Conservation (phyloP, 805 yeast species). For the Kodamaea kaohsiungensis region DNA sequence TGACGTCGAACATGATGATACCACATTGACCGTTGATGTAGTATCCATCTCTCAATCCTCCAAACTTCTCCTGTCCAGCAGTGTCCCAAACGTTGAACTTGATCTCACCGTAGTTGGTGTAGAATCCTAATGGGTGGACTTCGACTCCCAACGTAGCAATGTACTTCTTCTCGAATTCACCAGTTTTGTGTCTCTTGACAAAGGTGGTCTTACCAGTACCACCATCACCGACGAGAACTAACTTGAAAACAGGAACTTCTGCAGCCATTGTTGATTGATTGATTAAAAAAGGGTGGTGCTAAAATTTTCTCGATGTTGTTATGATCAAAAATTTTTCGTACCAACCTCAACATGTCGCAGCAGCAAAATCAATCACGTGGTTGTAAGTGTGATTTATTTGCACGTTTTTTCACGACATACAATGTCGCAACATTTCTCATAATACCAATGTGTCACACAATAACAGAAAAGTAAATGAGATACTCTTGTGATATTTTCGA, state of each 20-base stretch:
- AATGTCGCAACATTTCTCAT: too few relatives aligned
- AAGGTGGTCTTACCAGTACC: slow-evolving; percentile 99
- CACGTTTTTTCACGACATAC: background rate
- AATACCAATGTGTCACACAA: background rate
- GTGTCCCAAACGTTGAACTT: slow-evolving; percentile 99
- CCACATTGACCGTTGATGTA: slow-evolving; percentile 99
- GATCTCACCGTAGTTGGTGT: slow-evolving; percentile 98
- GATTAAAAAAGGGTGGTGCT: slow-evolving; percentile 6
- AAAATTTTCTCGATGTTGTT: slow-evolving; percentile 7
- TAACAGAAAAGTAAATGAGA: background rate
- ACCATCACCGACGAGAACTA: slow-evolving; percentile 99
- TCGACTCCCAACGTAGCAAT: slow-evolving; percentile 99
- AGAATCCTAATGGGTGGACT: slow-evolving; percentile 97
- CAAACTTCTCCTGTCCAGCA: slow-evolving; percentile 99
- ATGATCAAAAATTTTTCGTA: slow-evolving; percentile 1
- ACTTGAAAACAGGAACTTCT: slow-evolving; percentile 95
- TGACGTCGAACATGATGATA: slow-evolving; percentile 99
- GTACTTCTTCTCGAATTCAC: slow-evolving; percentile 98
- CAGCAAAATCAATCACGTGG: background rate
- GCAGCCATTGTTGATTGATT: slow-evolving; percentile 45
- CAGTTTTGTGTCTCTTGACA: slow-evolving; percentile 98
- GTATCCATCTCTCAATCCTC: slow-evolving; percentile 99
- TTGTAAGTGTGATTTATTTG: background rate
- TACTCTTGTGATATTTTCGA: background rate
- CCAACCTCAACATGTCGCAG: slow-evolving; percentile 1